A percentile compares a stretch with the other conserved stretches of the same genome.
phyloP scores from a whole-genome alignment of 192 early-diverging fungal genomes.

The Jimgerdemannia lactiflua region DNA sequence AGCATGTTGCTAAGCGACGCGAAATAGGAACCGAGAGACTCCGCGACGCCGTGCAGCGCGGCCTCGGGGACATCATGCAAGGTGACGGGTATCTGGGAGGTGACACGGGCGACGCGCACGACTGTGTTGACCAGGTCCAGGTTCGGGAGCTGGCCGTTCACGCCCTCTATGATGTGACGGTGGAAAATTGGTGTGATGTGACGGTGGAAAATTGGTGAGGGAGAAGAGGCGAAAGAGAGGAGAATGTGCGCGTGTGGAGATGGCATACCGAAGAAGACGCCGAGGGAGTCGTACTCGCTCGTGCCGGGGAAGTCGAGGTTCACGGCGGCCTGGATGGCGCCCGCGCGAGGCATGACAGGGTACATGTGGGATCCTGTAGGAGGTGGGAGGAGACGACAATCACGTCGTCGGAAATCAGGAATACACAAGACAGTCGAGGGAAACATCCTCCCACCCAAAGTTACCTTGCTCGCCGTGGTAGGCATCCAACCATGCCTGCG shows the following conservation, averaged over 20 bases:
- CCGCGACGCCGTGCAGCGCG: slow-evolving; percentile 18
- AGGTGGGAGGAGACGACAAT: neutral
- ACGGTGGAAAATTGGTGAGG: neutral
- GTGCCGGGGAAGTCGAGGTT: slow-evolving; percentile 82
- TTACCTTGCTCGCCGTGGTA: slow-evolving; percentile 73
- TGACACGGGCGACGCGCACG: slow-evolving; percentile 47
- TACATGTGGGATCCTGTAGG: slow-evolving; percentile 20
- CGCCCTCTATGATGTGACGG: slow-evolving; percentile 53
- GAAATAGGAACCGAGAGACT: slow-evolving; percentile 33
- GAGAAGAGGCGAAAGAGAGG: neutral
- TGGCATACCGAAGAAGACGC: slow-evolving; percentile 65
- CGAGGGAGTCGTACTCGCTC: slow-evolving; percentile 59
- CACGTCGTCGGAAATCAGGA: neutral
- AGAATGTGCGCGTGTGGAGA: no score
- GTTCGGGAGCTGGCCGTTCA: slow-evolving; percentile 91
- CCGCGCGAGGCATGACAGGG: slow-evolving; percentile 53
- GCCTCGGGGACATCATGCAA: slow-evolving; percentile 45
- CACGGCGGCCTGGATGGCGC: slow-evolving; percentile 83
- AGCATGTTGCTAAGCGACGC: slow-evolving; percentile 44
- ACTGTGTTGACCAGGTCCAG: slow-evolving; percentile 86
- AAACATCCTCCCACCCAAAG: neutral
- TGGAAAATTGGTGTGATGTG: neutral
- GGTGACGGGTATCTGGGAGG: slow-evolving; percentile 51
- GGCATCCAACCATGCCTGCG: slow-evolving; percentile 83
- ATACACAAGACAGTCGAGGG: neutral